Percentiles rank a stretch among this genome's conserved stretches.
These are phyloP conservation scores for Tremellales sp. DNA, from an alignment of 1,284 basidiomycete species.

Conservation along the genomic window DNA sequence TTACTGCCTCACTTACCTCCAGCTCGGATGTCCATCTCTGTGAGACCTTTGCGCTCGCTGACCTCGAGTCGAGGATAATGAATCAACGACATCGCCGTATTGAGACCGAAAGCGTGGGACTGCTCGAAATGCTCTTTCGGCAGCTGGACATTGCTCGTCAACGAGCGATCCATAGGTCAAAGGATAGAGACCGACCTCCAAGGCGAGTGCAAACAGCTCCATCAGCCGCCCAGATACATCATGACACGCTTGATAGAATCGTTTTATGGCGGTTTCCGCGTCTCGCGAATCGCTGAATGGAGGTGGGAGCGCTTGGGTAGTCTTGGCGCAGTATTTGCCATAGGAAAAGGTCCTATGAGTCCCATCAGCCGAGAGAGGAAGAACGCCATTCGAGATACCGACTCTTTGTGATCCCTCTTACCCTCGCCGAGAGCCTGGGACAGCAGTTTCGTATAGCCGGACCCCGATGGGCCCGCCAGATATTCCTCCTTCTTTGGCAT, in stretches of 20 bases:
- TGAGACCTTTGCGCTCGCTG: slow-evolving; percentile 3
- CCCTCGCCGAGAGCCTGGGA: slow-evolving; percentile 21
- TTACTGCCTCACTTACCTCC: slow-evolving; percentile 11
- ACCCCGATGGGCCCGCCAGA: slow-evolving; percentile 15
- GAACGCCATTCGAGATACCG: background rate
- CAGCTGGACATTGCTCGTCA: no score
- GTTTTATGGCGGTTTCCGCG: slow-evolving; percentile 9
- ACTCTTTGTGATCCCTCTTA: slow-evolving; percentile 26
- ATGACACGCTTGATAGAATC: slow-evolving; percentile 21
- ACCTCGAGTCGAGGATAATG: slow-evolving; percentile 17
- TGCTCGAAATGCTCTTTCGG: slow-evolving; percentile 18
- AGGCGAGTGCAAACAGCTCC: slow-evolving; percentile 23
- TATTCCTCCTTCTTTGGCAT: slow-evolving; percentile 17
- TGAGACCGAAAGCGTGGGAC: slow-evolving; percentile 20
- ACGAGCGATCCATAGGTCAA: no score
- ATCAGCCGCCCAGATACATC: slow-evolving; percentile 16
- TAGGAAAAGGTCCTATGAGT: slow-evolving; percentile 19
- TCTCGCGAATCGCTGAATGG: slow-evolving; percentile 10
- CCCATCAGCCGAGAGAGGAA: background rate
- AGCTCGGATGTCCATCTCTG: slow-evolving; percentile 19
- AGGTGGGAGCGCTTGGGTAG: slow-evolving; percentile 14
- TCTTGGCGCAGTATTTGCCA: slow-evolving; percentile 17
- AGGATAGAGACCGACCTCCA: slow-evolving; percentile 9
- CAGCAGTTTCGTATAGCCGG: slow-evolving; percentile 19
- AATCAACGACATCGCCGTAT: slow-evolving; percentile 22